Percentiles rank a stretch among this genome's conserved stretches.
Conservation (phyloP, 2,329 filamentous ascomycete genomes). For the Biscogniauxia mediterranea region DNA sequence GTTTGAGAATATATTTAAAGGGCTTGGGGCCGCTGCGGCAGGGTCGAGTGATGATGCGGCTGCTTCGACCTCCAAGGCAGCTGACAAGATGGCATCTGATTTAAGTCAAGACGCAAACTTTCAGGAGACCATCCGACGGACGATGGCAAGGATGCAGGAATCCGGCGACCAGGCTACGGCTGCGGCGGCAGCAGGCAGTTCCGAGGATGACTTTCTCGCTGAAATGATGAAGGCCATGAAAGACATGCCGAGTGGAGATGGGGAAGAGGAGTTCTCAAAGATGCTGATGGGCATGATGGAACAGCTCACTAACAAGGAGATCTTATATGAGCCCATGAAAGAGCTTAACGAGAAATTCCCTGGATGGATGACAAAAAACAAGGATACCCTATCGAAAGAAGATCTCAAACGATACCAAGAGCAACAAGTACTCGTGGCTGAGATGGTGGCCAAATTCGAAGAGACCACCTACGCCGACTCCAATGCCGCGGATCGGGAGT, state of each 20-base stretch:
- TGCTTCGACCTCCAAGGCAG: conserved; percentile 23
- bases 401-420: conserved; percentile 79
- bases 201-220: conserved; percentile 78
- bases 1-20: conserved; percentile 75
- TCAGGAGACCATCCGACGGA: conserved; percentile 87
- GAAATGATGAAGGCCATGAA: conserved; percentile 91
- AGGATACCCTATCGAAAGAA: conserved; percentile 60
- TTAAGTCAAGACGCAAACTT: conserved; percentile 65
- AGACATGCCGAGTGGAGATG: conserved; percentile 53
- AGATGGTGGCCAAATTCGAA: conserved; percentile 91
- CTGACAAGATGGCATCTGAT: conserved; percentile 30
- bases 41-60: conserved; percentile 25
- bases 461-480: conserved; percentile 76
- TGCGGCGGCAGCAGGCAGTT: conserved; percentile 64
- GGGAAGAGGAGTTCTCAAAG: conserved; percentile 87
- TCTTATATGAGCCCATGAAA: conserved; percentile 98
- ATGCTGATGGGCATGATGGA: conserved; percentile 99
- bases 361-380: conserved; percentile 80
- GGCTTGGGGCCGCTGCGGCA: conserved; percentile 57
- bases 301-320: conserved; percentile 96
- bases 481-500: conserved; percentile 78
- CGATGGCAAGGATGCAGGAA: conserved; percentile 93
- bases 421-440: conserved; percentile 74
- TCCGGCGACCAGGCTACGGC: conserved; percentile 84
- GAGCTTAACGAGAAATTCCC: conserved; percentile 93